Base-by-base conservation (phyloP, 345 rosid genomes). In the Isatis tinctoria region DNA sequence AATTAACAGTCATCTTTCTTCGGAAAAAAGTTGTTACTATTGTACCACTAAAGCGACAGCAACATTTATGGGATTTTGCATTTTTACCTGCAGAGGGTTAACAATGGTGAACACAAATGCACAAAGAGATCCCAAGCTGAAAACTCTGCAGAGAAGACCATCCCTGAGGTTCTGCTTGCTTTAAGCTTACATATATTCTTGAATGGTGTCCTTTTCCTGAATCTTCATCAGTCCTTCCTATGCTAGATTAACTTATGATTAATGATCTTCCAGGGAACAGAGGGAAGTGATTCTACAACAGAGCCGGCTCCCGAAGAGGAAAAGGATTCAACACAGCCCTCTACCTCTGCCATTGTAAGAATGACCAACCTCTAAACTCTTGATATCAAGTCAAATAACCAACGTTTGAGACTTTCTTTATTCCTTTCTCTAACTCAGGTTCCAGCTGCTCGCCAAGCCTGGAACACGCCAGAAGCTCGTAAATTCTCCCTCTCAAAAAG, bases 21-120 rank as follows among this genome's bases (percentile, higher is more conserved):
- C 7, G 22, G 45, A 47, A 22, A 6, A 45, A 22, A 45, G 20
- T 65, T 53, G 35, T 58, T 60, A 66, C 47, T 26, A 24, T 22
- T 51, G 13, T 51, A 14, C 16, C 37, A 22, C 44, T 58, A 62
- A 3, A 69, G 43, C 44, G 13, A 24, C 37, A 13, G 17, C 20
- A 28, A 69, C 67, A 9, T 3, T 39, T 60, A 9, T 67, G 27
- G 32, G 36, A 37, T 70, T 45, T 51, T 68, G 20, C 14, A 35
- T n/a, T 72, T 35, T 18, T 44, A 39, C 61, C 75, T 79, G 81
- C 75, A 93, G 98, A 86, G 81, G 82, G 87, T 93, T 82, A 84
- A 83, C 53, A 84, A 82, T 73, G 95, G 96, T 16, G 89, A 79
- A 10, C 95, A 90, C 69, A 84, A 86, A 80, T 88, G 96, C 74